Evolutionary conservation across 331 rosid species (phyloP), one percentile per base, ranked within the genome.

Genomic region (Quercus lobata): DNA sequence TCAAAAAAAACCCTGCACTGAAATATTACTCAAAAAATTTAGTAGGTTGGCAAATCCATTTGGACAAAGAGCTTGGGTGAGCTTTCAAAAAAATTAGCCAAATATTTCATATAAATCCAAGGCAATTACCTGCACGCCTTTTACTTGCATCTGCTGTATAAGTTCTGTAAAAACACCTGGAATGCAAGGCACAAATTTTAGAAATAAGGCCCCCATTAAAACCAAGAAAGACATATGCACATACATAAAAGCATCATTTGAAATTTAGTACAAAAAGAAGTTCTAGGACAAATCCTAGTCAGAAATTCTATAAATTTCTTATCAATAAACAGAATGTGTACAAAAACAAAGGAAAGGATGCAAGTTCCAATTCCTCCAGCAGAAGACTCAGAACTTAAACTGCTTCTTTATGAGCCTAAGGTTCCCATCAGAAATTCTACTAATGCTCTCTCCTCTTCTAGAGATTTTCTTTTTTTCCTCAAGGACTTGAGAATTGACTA

Each of bases 141-240:
- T 96, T 71, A 96, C 99, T 87, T 96, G 99, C 96, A 93, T 96
- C 89, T 96, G 99, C 86, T 96, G 98, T 74, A 93, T 88, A 83
- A 96, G 99, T 75, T 96, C 99, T 0, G 98, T 96, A 86, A 96
- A 96, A 71, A 96, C 99, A 79, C 98, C 98, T 96, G 92, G 34
- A 85, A 41, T 55, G 71, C 78, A 88, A 76, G 61, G 72, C 60
- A 65, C 57, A 32, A 22, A 72, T 73, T 41, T 72, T 56, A 11
- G 44, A 82, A 76, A 52, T 63, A 83, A 72, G 74, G 71, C 14
- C 41, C 19, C 56, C 60, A 77, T 63, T 56, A 57, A 54, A 85
- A 75, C 18, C 14, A 6, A n/a, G 12, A 58, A 37, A 41, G 46
- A 41, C 46, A 41, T 37, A 37, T 41, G 46, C 46, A 41, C 11